Conservation (phyloP, 176 grass and related monocot genomes). For the Chloris gayana region DNA sequence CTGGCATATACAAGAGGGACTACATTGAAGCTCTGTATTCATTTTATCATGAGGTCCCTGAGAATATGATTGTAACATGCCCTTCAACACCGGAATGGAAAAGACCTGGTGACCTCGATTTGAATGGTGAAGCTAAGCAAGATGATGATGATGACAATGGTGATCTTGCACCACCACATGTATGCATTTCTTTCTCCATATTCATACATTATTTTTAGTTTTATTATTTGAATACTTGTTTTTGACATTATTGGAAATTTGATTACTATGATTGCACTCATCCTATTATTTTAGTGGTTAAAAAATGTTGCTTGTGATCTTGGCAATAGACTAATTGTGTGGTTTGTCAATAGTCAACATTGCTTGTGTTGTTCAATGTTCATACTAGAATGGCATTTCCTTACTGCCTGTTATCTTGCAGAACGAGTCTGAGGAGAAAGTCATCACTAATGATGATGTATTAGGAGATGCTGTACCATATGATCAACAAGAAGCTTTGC, state of each 20-base stretch:
- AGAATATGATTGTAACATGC: constrained; percentile 65
- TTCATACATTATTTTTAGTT: neutral
- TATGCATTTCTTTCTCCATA: constrained; percentile 40
- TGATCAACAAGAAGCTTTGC: constrained; percentile 83
- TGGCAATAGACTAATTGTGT: neutral
- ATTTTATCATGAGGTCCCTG: constrained; percentile 97
- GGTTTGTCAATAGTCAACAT: neutral
- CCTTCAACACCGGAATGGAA: constrained; percentile 97
- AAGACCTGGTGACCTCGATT: constrained; percentile 82
- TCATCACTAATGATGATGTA: constrained; percentile 91
- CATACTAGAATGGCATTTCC: neutral
- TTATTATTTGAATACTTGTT: neutral
- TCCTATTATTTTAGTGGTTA: neutral
- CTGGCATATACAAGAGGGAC: constrained; percentile 98
- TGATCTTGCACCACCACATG: constrained; percentile 52
- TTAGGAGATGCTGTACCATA: constrained; percentile 79
- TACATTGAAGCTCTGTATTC: constrained; percentile 87
- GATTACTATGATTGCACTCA: neutral
- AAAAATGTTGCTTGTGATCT: neutral
- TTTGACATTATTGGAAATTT: neutral
- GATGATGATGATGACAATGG: constrained; percentile 81
- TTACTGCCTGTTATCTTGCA: constrained; percentile 49
- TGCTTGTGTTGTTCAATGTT: neutral
- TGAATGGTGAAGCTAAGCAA: constrained; percentile 95
- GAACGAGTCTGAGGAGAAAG: constrained; percentile 64